Evolutionary conservation across 1,284 basidiomycete species (phyloP).

Genomic region (Porodaedalea pini): DNA sequence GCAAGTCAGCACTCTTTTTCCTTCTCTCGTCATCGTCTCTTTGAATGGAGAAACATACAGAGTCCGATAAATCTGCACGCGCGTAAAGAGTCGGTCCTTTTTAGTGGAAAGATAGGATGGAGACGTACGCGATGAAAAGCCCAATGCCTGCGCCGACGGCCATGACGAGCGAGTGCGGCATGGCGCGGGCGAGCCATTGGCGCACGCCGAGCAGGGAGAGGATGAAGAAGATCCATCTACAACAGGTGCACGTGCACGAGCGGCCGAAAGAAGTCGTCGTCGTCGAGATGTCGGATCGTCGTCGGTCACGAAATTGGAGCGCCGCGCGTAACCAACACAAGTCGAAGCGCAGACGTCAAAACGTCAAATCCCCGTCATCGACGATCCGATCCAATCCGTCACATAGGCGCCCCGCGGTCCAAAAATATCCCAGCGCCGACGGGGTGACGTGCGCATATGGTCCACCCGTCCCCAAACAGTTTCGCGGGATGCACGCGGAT

Average conservation of each 20-base stretch:
- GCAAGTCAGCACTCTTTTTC: neutral
- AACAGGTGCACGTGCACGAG: neutral
- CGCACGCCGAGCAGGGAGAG: slow-evolving; percentile 83
- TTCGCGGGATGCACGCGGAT: too few species aligned
- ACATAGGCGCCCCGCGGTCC: neutral
- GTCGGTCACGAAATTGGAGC: neutral
- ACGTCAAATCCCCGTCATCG: neutral
- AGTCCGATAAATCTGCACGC: slow-evolving; percentile 53
- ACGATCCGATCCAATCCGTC: neutral
- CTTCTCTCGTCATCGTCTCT: neutral
- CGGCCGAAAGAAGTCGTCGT: neutral
- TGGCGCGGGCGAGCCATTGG: slow-evolving; percentile 86
- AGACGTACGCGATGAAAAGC: slow-evolving; percentile 66
- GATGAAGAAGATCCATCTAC: slow-evolving; percentile 78
- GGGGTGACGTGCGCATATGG: too few species aligned
- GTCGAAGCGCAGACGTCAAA: too few species aligned
- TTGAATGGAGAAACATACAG: slow-evolving; percentile 36
- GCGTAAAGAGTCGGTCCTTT: slow-evolving; percentile 3
- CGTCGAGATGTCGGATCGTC: neutral
- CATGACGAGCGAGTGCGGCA: slow-evolving; percentile 84
- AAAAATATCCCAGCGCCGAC: neutral
- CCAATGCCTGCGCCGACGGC: slow-evolving; percentile 87
- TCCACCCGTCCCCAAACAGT: too few species aligned
- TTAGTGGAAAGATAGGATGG: slow-evolving; percentile 31
- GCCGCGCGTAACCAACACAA: neutral